Conservation (phyloP, 139 green algal genomes). For the Chlorella ohadii region DNA sequence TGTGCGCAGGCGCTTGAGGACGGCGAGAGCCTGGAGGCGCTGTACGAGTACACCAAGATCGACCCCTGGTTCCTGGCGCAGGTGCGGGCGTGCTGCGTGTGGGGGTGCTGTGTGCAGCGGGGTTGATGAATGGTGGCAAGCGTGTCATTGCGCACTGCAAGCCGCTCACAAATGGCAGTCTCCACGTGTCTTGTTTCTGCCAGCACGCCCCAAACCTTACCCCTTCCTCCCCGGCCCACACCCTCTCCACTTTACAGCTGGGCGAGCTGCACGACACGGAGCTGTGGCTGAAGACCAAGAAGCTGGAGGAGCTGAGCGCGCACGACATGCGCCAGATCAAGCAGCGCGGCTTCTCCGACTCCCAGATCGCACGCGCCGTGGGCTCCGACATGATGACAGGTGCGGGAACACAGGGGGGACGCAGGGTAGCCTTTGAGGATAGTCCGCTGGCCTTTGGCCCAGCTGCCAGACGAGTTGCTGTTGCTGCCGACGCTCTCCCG, state of each 20-base stretch:
- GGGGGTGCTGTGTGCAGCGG: neutral
- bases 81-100: constrained; percentile 29
- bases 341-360: constrained; percentile 89
- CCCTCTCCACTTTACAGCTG: constrained; percentile 25
- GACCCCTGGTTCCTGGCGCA: constrained; percentile 98
- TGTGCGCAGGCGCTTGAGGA: constrained; percentile 73
- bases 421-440: too few relatives aligned
- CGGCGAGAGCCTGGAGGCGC: constrained; percentile 81
- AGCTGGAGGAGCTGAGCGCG: constrained; percentile 73
- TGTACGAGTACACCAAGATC: constrained; percentile 93
- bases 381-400: neutral
- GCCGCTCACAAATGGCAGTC: too few relatives aligned
- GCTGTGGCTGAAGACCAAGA: constrained; percentile 78
- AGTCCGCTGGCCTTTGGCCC: too few relatives aligned
- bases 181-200: too few relatives aligned
- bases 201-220: too few relatives aligned
- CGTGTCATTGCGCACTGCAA: too few relatives aligned
- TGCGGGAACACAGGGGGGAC: neutral
- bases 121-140: too few relatives aligned
- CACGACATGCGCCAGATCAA: constrained; percentile 89
- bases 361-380: constrained; percentile 79
- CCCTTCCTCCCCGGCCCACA: too few relatives aligned
- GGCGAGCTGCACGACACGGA: constrained; percentile 71
- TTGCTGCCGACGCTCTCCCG: too few relatives aligned
- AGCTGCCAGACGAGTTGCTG: too few relatives aligned